These are phyloP conservation scores for Peronospora destructor DNA, from an alignment of 352 stramenopile species.

Conservation along the genomic window DNA sequence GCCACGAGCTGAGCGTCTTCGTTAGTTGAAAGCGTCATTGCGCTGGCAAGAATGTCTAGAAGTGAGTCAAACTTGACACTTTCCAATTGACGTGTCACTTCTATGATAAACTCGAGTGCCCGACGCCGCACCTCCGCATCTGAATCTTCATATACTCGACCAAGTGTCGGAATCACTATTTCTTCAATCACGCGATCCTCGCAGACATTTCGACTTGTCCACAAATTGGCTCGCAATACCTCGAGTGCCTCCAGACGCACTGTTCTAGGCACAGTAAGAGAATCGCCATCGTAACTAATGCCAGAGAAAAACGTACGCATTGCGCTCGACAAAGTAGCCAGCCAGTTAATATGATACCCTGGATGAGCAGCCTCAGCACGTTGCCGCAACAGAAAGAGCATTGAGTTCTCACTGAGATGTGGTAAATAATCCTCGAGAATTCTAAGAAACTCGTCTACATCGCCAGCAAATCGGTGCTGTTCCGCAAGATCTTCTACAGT, in stretches of 20 bases:
- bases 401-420: conserved; percentile 49
- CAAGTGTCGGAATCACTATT: conserved; percentile 62
- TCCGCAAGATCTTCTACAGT: conserved; percentile 69
- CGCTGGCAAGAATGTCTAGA: conserved; percentile 69
- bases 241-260: conserved; percentile 68
- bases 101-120: conserved; percentile 57
- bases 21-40: conserved; percentile 52
- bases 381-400: conserved; percentile 54
- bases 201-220: conserved; percentile 69
- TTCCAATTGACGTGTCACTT: conserved; percentile 65
- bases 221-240: conserved; percentile 63
- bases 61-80: conserved; percentile 76
- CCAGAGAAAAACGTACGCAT: conserved; percentile 66
- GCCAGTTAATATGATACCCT: conserved; percentile 60
- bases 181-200: conserved; percentile 84
- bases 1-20: conserved; percentile 66
- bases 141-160: conserved; percentile 64
- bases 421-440: conserved; percentile 69
- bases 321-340: conserved; percentile 41
- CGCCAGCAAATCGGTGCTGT: conserved; percentile 50
- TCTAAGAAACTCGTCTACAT: conserved; percentile 66
- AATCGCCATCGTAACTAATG: conserved; percentile 22
- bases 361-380: conserved; percentile 59
- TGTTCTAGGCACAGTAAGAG: conserved; percentile 28
- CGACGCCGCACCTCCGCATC: conserved; percentile 49